A percentile compares a stretch with the other conserved stretches of the same genome.
phyloP scores from a whole-genome alignment of 208 protist species.

The Crithidia fasciculata region DNA sequence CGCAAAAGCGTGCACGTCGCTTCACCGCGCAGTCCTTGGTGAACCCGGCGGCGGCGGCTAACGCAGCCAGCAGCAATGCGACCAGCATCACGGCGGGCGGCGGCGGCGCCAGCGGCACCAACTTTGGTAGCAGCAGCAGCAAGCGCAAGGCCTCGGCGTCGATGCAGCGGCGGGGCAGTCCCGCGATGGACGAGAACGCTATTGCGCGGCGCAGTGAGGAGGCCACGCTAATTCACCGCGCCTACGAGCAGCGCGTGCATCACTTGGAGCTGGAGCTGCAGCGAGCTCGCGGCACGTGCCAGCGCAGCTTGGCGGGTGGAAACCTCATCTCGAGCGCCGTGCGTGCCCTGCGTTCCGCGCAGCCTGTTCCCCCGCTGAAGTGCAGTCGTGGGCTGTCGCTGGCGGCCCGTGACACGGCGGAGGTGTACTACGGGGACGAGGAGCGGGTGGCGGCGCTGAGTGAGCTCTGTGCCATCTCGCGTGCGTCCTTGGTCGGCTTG shows the following conservation, averaged over 20 bases:
- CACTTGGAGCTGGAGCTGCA: slow-evolving; percentile 37
- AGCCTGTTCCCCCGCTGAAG: slow-evolving; percentile 40
- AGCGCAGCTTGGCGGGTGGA: slow-evolving; percentile 67
- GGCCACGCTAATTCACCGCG: slow-evolving; percentile 16
- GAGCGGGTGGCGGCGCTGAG: slow-evolving; percentile 29
- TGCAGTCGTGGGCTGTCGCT: slow-evolving; percentile 66
- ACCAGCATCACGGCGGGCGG: background rate
- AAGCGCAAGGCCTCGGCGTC: slow-evolving; percentile 24
- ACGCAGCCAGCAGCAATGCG: background rate
- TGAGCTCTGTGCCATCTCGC: slow-evolving; percentile 22
- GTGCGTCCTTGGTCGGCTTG: slow-evolving; percentile 21
- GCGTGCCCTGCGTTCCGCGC: slow-evolving; percentile 46
- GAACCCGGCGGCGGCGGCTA: background rate
- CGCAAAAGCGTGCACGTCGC: slow-evolving; percentile 24
- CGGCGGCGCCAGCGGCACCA: background rate
- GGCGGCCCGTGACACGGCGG: slow-evolving; percentile 56
- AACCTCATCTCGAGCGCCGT: slow-evolving; percentile 72
- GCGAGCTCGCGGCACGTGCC: slow-evolving; percentile 46
- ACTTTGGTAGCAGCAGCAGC: background rate
- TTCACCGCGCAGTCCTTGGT: background rate
- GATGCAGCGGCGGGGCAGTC: slow-evolving; percentile 5
- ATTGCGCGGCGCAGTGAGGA: slow-evolving; percentile 23
- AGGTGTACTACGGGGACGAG: slow-evolving; percentile 36
- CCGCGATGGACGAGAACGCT: slow-evolving; percentile 13
- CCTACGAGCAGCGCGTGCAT: slow-evolving; percentile 20